A percentile compares a stretch with the other conserved stretches of the same genome.
Conservation (phyloP, 805 yeast genomes). For the Zygosaccharomyces kombuchaensis region DNA sequence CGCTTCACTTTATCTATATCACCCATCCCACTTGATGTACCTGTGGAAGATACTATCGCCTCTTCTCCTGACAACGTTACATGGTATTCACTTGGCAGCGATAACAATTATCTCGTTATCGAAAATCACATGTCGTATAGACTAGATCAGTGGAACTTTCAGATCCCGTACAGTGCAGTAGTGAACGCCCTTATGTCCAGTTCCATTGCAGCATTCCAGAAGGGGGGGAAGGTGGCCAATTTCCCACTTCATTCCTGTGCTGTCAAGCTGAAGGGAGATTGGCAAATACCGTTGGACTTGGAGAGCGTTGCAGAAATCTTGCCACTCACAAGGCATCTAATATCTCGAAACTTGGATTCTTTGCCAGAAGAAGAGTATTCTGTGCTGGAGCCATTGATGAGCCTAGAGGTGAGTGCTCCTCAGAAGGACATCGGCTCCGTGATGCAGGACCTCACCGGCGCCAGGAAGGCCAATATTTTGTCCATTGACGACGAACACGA, state of each 20-base stretch:
- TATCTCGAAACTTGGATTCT: slow-evolving; percentile 37
- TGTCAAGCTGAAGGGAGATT: slow-evolving; percentile 44
- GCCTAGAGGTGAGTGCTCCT: slow-evolving; percentile 57
- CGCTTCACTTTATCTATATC: slow-evolving; percentile 33
- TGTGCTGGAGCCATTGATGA: slow-evolving; percentile 86
- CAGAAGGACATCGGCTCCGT: slow-evolving; percentile 78
- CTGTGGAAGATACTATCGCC: slow-evolving; percentile 12
- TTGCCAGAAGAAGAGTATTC: slow-evolving; percentile 37
- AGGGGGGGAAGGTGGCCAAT: slow-evolving; percentile 57
- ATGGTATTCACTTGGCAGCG: slow-evolving; percentile 30
- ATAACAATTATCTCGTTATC: slow-evolving; percentile 35
- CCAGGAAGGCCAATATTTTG: slow-evolving; percentile 68
- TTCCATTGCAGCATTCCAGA: slow-evolving; percentile 54
- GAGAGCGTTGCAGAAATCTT: slow-evolving; percentile 40
- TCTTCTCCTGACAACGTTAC: slow-evolving; percentile 28
- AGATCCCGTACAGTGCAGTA: slow-evolving; percentile 44
- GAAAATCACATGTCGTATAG: slow-evolving; percentile 26
- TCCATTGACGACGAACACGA: slow-evolving; percentile 62
- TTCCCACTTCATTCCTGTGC: slow-evolving; percentile 52
- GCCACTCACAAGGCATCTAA: slow-evolving; percentile 43
- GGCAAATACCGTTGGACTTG: slow-evolving; percentile 53
- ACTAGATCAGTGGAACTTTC: slow-evolving; percentile 46
- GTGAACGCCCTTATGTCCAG: slow-evolving; percentile 57
- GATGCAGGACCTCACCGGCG: slow-evolving; percentile 75
- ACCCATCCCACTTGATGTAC: slow-evolving; percentile 27